A percentile compares a stretch with the other conserved stretches of the same genome.
These are phyloP conservation scores for Fraxinus angustifolia DNA, from an alignment of 305 asterid genomes.

Conservation along the genomic window DNA sequence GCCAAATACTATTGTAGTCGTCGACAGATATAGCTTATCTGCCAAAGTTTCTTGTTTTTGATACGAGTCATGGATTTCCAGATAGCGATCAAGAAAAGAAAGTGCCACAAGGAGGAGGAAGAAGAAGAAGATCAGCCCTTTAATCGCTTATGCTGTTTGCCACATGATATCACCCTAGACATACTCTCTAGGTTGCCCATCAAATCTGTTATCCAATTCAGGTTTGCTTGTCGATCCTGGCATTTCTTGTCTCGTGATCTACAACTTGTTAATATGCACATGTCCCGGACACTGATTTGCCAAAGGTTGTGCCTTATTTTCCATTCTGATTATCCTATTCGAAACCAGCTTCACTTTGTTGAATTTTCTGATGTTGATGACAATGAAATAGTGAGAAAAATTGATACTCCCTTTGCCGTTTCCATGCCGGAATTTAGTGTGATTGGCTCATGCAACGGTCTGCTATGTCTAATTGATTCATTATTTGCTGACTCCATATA, in stretches of 20 bases:
- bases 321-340: constrained; percentile 34
- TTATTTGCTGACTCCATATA: constrained; percentile 23
- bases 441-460: constrained; percentile 45
- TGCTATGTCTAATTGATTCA: constrained; percentile 37
- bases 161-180: constrained; percentile 20
- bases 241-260: constrained; percentile 27
- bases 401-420: constrained; percentile 34
- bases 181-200: constrained; percentile 40
- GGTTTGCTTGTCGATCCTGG: constrained; percentile 28
- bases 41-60: neutral
- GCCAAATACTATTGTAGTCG: neutral
- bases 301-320: constrained; percentile 27
- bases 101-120: neutral
- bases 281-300: constrained; percentile 13
- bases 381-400: constrained; percentile 19
- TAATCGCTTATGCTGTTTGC: constrained; percentile 24
- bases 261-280: constrained; percentile 20
- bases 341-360: constrained; percentile 37
- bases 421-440: constrained; percentile 44
- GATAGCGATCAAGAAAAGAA: constrained; percentile 16
- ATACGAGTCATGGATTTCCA: constrained; percentile 17
- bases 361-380: constrained; percentile 18
- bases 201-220: constrained; percentile 31
- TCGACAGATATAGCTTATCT: neutral
- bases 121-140: neutral